Conservation (phyloP, 202 grass and related monocot genomes). For the Setaria italica region DNA sequence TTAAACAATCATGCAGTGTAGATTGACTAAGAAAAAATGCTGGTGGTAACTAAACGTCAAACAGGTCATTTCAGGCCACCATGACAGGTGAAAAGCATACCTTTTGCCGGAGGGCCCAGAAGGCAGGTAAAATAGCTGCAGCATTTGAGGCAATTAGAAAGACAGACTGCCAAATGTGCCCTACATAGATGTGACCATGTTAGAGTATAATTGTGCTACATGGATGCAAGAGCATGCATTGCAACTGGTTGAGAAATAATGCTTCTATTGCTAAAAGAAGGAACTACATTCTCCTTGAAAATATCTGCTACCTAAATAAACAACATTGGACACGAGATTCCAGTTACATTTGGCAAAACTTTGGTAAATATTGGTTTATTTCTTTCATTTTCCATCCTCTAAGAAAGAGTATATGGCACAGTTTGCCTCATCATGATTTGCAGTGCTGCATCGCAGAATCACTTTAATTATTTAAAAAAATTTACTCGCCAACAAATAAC, state of each 20-base stretch:
- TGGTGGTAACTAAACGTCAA: constrained; percentile 10
- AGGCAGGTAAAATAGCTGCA: constrained; percentile 90
- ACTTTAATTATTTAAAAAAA: constrained; percentile 12
- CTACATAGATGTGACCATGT: constrained; percentile 53
- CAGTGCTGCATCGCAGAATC: background rate
- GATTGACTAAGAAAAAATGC: background rate
- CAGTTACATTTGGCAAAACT: constrained; percentile 18
- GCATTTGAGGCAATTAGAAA: constrained; percentile 97
- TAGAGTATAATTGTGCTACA: constrained; percentile 37
- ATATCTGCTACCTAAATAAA: constrained; percentile 30
- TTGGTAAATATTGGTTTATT: constrained; percentile 14
- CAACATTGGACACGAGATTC: constrained; percentile 12
- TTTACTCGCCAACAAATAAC: constrained; percentile 23
- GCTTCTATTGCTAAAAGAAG: constrained; percentile 31
- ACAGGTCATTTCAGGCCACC: constrained; percentile 11
- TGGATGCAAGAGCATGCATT: constrained; percentile 19
- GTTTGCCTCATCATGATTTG: constrained; percentile 17
- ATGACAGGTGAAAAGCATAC: constrained; percentile 50
- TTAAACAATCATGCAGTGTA: background rate
- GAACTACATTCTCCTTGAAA: constrained; percentile 31
- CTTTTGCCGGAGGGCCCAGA: constrained; percentile 88
- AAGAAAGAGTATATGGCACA: background rate
- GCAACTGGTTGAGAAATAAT: constrained; percentile 8
- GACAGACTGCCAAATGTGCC: constrained; percentile 92
- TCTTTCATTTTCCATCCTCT: constrained; percentile 19